phyloP scores from a whole-genome alignment of 2,329 filamentous ascomycete genomes.

The Chaetomiaceae sp. region DNA sequence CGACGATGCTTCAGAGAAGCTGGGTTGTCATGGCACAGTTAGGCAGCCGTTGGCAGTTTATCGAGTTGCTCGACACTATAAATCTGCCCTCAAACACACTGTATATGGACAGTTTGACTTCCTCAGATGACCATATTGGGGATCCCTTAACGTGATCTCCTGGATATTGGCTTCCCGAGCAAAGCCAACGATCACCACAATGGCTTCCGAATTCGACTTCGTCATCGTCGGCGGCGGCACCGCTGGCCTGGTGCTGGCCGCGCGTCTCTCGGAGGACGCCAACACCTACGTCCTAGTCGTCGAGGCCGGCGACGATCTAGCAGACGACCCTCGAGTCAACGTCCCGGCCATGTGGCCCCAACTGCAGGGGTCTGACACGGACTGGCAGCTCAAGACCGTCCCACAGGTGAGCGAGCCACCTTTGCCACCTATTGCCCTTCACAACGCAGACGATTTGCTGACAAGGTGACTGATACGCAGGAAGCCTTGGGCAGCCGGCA shows the following conservation, averaged over 20 bases:
- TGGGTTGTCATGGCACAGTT: too few relatives aligned
- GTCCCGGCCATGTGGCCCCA: conserved; percentile 36
- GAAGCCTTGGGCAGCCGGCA: conserved; percentile 33
- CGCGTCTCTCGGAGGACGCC: conserved; percentile 38
- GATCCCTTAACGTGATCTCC: too few relatives aligned
- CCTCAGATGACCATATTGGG: too few relatives aligned
- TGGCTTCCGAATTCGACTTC: conserved; percentile 33
- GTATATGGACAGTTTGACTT: too few relatives aligned
- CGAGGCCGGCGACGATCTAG: conserved; percentile 35
- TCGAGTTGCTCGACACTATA: too few relatives aligned
- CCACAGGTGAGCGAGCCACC: conserved; percentile 29
- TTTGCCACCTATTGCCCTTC: background rate
- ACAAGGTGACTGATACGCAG: background rate
- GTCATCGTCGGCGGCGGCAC: conserved; percentile 35
- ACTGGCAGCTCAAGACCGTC: conserved; percentile 37
- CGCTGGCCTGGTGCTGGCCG: conserved; percentile 41
- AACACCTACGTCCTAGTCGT: conserved; percentile 36
- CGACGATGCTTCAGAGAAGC: too few relatives aligned
- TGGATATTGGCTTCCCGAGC: too few relatives aligned
- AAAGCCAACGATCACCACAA: too few relatives aligned
- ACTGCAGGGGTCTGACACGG: conserved; percentile 32
- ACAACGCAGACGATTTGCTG: background rate
- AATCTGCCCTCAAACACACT: too few relatives aligned
- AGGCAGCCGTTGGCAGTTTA: too few relatives aligned
- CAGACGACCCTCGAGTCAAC: conserved; percentile 32